Conservation (phyloP, 352 stramenopile species). For the Pythium coloratum region DNA sequence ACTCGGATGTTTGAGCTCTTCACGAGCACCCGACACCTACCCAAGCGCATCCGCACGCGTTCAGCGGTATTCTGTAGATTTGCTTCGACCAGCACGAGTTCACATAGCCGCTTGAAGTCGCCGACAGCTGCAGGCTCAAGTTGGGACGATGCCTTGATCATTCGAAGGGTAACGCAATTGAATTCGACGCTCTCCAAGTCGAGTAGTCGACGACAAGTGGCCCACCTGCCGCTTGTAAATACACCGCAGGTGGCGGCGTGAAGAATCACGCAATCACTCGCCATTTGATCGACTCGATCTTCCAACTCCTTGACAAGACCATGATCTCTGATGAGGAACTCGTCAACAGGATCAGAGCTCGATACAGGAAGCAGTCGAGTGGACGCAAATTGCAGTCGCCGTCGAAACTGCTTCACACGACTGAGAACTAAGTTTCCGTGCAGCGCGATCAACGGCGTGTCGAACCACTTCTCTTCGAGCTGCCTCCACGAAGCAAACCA, state of each 20-base stretch:
- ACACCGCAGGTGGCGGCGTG: slow-evolving; percentile 42
- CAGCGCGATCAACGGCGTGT: slow-evolving; percentile 35
- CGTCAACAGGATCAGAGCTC: neutral
- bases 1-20: slow-evolving; percentile 19
- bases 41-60: slow-evolving; percentile 33
- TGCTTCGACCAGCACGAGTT: slow-evolving; percentile 55
- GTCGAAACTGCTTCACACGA: slow-evolving; percentile 59
- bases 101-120: slow-evolving; percentile 40
- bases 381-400: slow-evolving; percentile 42
- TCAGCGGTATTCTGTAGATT: slow-evolving; percentile 39
- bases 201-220: slow-evolving; percentile 12
- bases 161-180: slow-evolving; percentile 12
- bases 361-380: slow-evolving; percentile 25
- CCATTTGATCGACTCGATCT: slow-evolving; percentile 44
- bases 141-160: slow-evolving; percentile 13
- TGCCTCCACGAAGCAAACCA: slow-evolving; percentile 56
- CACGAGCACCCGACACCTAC: slow-evolving; percentile 32
- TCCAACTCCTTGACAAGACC: slow-evolving; percentile 38
- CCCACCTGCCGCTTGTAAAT: slow-evolving; percentile 48
- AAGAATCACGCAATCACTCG: slow-evolving; percentile 46
- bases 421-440: slow-evolving; percentile 54
- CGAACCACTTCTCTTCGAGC: slow-evolving; percentile 49
- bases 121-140: neutral
- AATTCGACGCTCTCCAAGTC: slow-evolving; percentile 7
- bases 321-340: slow-evolving; percentile 28